Conservation (phyloP, 129 eudicot genomes). For the Flaveria linearis region DNA sequence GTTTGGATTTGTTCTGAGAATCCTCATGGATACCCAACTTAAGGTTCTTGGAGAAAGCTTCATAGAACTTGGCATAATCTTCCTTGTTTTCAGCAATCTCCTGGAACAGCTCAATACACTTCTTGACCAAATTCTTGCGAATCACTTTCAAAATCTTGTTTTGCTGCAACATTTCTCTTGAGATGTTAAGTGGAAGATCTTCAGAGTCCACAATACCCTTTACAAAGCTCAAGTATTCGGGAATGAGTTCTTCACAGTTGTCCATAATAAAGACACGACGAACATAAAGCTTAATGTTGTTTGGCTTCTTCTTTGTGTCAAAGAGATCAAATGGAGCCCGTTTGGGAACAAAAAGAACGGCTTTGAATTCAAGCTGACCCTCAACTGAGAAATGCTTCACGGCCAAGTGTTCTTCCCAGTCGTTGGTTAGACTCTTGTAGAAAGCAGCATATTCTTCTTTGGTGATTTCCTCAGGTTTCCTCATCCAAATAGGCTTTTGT, state of each 20-base stretch:
- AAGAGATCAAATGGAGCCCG: conserved; percentile 86
- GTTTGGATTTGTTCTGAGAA: conserved; percentile 67
- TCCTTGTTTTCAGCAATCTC: conserved; percentile 99
- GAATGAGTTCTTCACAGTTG: conserved; percentile 90
- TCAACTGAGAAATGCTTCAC: conserved; percentile 90
- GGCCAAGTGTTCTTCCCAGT: conserved; percentile 81
- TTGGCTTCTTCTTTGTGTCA: conserved; percentile 80
- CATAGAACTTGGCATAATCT: conserved; percentile 82
- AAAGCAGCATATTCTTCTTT: conserved; percentile 90
- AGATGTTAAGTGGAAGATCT: conserved; percentile 91
- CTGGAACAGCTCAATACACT: conserved; percentile 86
- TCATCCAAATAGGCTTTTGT: conserved; percentile 92
- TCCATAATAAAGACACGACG: conserved; percentile 96
- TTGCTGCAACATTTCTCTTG: conserved; percentile 90
- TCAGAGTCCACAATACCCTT: conserved; percentile 97
- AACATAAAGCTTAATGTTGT: conserved; percentile 94
- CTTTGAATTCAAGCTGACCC: conserved; percentile 81
- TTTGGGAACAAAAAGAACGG: conserved; percentile 78
- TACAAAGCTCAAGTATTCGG: conserved; percentile 77
- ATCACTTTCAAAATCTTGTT: conserved; percentile 92
- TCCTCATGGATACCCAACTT: conserved; percentile 96
- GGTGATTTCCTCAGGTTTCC: conserved; percentile 83
- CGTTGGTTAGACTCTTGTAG: conserved; percentile 86
- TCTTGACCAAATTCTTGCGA: conserved; percentile 91
- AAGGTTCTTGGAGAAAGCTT: conserved; percentile 93